phyloP scores from a whole-genome alignment of 345 rosid genomes.

The Physaria fendleri region DNA sequence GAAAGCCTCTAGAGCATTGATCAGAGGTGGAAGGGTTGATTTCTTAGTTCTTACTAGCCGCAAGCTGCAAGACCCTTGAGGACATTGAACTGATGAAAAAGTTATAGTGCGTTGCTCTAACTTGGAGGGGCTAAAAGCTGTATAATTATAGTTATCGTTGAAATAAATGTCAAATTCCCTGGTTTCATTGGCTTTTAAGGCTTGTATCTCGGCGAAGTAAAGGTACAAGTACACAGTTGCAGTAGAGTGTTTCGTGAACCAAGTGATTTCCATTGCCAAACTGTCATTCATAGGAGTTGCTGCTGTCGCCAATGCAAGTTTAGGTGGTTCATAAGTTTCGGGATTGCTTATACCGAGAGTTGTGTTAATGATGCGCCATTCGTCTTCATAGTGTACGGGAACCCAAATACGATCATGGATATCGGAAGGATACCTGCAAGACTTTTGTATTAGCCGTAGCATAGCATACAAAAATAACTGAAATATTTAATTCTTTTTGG shows the following conservation, averaged over 20 bases:
- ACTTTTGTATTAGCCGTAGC: no score
- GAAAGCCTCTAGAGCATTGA: neutral
- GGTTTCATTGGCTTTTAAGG: slow-evolving; percentile 10
- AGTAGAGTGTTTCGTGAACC: neutral
- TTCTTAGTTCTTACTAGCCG: neutral
- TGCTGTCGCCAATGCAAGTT: neutral
- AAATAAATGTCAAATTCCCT: slow-evolving; percentile 22
- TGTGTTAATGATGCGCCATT: neutral
- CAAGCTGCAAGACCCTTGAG: neutral
- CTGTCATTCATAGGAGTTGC: neutral
- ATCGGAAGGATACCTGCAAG: neutral
- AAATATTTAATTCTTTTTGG: no score
- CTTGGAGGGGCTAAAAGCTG: neutral
- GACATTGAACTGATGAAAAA: neutral
- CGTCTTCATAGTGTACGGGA: neutral
- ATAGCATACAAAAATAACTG: no score
- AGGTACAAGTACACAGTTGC: slow-evolving; percentile 27
- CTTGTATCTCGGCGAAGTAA: slow-evolving; percentile 24
- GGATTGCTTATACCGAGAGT: neutral
- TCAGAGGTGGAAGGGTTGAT: neutral
- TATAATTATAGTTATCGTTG: neutral
- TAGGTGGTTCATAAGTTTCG: neutral
- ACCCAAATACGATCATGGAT: neutral
- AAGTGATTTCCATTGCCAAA: neutral
- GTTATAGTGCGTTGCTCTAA: neutral